Percentiles rank a stretch among this genome's conserved stretches.
phyloP scores from a whole-genome alignment of 495 filamentous ascomycete genomes.

The Collariella sp. region DNA sequence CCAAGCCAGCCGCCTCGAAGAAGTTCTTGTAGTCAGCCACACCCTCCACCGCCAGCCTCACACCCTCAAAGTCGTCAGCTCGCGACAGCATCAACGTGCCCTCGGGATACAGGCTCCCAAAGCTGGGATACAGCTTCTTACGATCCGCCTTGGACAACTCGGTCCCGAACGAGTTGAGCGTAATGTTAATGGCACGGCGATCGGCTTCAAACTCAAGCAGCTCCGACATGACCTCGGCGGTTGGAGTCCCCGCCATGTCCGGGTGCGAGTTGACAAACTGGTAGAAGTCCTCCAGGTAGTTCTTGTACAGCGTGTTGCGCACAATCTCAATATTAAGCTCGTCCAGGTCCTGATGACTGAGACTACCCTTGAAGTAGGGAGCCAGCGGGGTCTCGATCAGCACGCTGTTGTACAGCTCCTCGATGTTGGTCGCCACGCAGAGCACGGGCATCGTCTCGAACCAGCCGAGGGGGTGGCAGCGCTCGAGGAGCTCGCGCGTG shows the following conservation, averaged over 20 bases:
- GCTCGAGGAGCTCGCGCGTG: conserved; percentile 87
- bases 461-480: conserved; percentile 96
- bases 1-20: conserved; percentile 86
- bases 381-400: conserved; percentile 93
- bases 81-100: conserved; percentile 91
- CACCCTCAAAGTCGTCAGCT: conserved; percentile 90
- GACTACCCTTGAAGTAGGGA: conserved; percentile 90
- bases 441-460: conserved; percentile 98
- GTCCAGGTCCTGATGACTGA: conserved; percentile 92
- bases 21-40: conserved; percentile 85
- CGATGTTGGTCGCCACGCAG: conserved; percentile 94
- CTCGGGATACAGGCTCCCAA: conserved; percentile 86
- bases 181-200: conserved; percentile 96
- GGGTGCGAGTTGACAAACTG: conserved; percentile 79
- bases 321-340: conserved; percentile 99
- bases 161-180: conserved; percentile 95
- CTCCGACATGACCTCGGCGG: conserved; percentile 87
- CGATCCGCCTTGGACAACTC: conserved; percentile 90
- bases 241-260: conserved; percentile 79
- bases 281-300: conserved; percentile 97
- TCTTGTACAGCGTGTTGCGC: conserved; percentile 97
- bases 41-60: conserved; percentile 84
- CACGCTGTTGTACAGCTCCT: conserved; percentile 97
- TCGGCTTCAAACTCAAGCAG: conserved; percentile 96
- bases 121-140: conserved; percentile 90